These are phyloP conservation scores for Polychaeton citri DNA, from an alignment of 2,329 filamentous ascomycete genomes.

Conservation along the genomic window DNA sequence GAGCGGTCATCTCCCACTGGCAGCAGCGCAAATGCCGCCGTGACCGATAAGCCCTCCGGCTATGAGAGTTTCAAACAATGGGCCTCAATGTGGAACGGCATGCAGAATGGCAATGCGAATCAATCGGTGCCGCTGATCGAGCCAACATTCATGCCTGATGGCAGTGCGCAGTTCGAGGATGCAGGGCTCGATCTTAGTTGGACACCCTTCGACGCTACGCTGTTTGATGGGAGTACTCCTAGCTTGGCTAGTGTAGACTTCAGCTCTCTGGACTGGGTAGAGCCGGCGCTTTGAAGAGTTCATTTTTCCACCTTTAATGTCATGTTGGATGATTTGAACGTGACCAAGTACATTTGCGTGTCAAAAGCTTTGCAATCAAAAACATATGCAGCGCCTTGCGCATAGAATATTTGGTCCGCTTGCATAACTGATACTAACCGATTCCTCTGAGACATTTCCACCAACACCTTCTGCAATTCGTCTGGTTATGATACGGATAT, in stretches of 20 bases:
- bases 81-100: not conserved
- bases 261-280: not conserved
- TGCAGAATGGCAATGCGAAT: not conserved
- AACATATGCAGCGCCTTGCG: no score
- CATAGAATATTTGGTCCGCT: no score
- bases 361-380: no score
- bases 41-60: not conserved
- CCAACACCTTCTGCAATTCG: no score
- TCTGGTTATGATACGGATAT: no score
- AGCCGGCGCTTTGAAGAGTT: not conserved
- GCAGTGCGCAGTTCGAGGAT: not conserved
- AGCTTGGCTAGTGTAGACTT: not conserved
- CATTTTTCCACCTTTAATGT: no score
- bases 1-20: not conserved
- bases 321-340: no score
- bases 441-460: no score
- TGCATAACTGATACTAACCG: no score
- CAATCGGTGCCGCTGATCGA: not conserved
- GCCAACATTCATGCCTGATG: not conserved
- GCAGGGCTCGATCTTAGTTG: not conserved
- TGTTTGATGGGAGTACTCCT: not conserved
- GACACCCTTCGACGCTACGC: not conserved
- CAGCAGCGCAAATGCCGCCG: not conserved
- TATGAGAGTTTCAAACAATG: not conserved
- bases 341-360: no score